Base-by-base conservation (phyloP, 371 early-diverging fungal species). In the Dinochytrium kinnereticum region DNA sequence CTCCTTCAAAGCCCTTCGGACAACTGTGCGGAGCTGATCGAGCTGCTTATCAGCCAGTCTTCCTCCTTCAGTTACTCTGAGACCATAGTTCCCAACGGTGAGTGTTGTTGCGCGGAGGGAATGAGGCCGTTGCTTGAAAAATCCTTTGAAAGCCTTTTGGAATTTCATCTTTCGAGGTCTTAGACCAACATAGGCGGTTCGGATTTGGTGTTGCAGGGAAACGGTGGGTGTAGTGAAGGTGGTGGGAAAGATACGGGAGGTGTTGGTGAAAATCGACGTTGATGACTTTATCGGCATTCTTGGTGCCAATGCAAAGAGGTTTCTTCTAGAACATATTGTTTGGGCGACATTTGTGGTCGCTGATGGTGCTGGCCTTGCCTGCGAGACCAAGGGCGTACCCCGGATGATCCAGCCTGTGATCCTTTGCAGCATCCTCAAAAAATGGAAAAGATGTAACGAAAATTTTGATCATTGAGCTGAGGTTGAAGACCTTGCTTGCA, bases 131-230 rank as follows among this genome's bases (percentile, higher is more conserved):
- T 39, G 51, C 59, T 73, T 78, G 67, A 93, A 90, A 72, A 90
- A 92, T 36, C 97, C 97, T 81, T 95, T 95, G 72, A 94, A 94
- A 68, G 93, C 89, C 81, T 96, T 96, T 76, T 91, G 90, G 81
- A 91, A 90, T 83, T 94, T 94, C 69, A 90, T 85, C 68, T 89
- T 86, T 55, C 90, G 87, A 30, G 98, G 97, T 33, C 86, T 73
- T 64, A 82, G 77, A 57, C 81, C 79, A 10, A 76, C 75, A 49
- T 78, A 80, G 33, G 80, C 75, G 37, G 69, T 73, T 50, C 84
- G 78, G 39, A 17, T 33, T 61, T 61, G 55, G 55, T 53, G 55
- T 5, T 53, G 30, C 7, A 61, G 24, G 39, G 36, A 10, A 19
- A 37, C 15, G 61, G 7, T 24, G 61, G 31, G 61, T 61, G 28